phyloP scores from a whole-genome alignment of 2,329 filamentous ascomycete species.

The Ilyonectria destructans region DNA sequence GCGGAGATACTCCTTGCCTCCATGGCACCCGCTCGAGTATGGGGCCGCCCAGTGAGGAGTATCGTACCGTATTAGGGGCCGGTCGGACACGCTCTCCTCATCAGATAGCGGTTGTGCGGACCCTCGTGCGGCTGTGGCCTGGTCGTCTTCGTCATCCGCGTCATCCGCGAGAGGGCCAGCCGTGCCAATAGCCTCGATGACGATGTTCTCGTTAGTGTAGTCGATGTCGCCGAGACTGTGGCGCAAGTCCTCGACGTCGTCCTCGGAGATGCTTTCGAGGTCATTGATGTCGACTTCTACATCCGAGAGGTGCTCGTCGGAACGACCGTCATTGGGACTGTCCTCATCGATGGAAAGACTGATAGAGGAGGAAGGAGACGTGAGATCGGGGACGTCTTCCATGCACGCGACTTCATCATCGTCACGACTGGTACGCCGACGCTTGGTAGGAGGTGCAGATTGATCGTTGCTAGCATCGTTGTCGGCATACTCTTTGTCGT shows the following conservation, averaged over 20 bases:
- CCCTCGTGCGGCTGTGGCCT: too few relatives aligned
- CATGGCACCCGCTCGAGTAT: not conserved
- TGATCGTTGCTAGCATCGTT: not conserved
- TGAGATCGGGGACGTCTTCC: not conserved
- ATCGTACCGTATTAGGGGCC: not conserved
- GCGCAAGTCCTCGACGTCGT: slow-evolving; percentile 3
- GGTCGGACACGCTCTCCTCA: not conserved
- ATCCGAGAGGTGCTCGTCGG: slow-evolving; percentile 18
- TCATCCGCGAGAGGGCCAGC: not conserved
- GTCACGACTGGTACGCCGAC: not conserved
- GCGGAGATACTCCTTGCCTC: slow-evolving; percentile 17
- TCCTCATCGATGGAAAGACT: not conserved
- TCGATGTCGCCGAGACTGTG: not conserved
- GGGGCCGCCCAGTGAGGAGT: not conserved
- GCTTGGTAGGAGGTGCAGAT: not conserved
- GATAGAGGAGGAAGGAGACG: not conserved
- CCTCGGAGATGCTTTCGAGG: slow-evolving; percentile 17
- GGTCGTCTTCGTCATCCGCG: not conserved
- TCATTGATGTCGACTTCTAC: slow-evolving; percentile 29
- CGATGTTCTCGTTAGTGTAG: slow-evolving; percentile 1
- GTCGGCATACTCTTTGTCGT: not conserved
- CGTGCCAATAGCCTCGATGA: not conserved
- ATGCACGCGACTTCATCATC: not conserved
- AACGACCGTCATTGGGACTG: not conserved
- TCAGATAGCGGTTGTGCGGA: not conserved